phyloP scores from a whole-genome alignment of 2,329 filamentous ascomycete genomes.

The Phialocephala sp. region DNA sequence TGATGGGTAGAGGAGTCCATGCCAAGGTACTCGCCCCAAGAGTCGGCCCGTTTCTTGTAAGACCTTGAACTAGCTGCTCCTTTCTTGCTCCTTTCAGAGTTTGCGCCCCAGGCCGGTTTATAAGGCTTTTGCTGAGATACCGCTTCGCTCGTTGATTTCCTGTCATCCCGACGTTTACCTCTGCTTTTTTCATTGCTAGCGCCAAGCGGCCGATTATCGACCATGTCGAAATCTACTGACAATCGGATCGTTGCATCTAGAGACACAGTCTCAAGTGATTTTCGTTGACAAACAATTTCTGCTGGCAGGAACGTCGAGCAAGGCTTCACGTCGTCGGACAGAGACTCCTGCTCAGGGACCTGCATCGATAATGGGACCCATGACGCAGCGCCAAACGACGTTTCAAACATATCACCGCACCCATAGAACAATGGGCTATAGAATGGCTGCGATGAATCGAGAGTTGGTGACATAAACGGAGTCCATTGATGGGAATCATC shows the following conservation, averaged over 20 bases:
- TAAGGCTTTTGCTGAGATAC: background rate
- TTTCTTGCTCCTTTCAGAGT: background rate
- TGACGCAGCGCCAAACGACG: background rate
- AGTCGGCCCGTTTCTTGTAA: background rate
- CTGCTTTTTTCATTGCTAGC: background rate
- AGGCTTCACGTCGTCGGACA: background rate
- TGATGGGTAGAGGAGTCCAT: background rate
- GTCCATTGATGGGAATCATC: background rate
- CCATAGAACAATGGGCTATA: background rate
- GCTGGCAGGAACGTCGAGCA: background rate
- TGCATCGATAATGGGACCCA: background rate
- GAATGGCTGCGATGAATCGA: constrained; percentile 5
- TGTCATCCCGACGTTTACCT: too few relatives aligned
- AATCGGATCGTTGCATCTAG: background rate
- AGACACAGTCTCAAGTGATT: background rate
- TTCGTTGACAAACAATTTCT: background rate
- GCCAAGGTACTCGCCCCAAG: background rate
- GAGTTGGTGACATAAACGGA: background rate
- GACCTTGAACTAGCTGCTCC: background rate
- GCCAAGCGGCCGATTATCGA: background rate
- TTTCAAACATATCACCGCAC: background rate
- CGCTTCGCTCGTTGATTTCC: background rate
- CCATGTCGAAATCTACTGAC: background rate
- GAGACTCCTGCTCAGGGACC: background rate
- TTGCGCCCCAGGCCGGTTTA: background rate